Evolutionary conservation across 163 green algal genomes (phyloP), one percentile per base, ranked within the genome.

Genomic region (Volvox carteri): DNA sequence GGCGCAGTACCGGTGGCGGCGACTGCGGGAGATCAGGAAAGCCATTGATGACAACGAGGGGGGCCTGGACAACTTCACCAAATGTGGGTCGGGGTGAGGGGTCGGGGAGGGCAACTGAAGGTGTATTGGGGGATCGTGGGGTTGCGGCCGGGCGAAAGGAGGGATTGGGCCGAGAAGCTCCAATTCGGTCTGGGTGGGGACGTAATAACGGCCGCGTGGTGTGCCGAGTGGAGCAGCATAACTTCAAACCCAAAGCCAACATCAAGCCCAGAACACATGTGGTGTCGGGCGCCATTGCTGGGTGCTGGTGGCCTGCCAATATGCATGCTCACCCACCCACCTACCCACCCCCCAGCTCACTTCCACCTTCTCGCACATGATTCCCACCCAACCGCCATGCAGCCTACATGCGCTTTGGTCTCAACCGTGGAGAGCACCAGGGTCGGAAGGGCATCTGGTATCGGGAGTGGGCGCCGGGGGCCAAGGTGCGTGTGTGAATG

Each of bases 1-100:
- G 0, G 7, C 42, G 44, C 94, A 96, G 92, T 99, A 99, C 92
- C 97, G 98, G 39, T 99, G 95, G 95, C 94, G 96, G 86, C 90
- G 97, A 67, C 98, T 98, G 93, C 95, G 95, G 50, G 95, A 94
- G 68, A 95, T 99, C 77, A 92, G 97, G 28, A 42, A 94, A 19
- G 93, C 95, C 54, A 99, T 99, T 78, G 96, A 99, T 46, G 78
- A 96, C 37, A 97, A 98, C 77, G 98, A 99, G 95, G 97, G 98
- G 54, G 97, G 98, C 19, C 87, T 99, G 84, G 97, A 99, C 14
- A 95, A 96, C 79, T 99, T 99, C 56, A 88, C 67, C 16, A 42
- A 42, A 67, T 84, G 75, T 83, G 39, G 35, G 37, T 79, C 0
- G 54, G 67, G 65, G 41, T 19, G 28, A 21, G 68, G 35, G 68